Evolutionary conservation across 2,329 filamentous ascomycete genomes (phyloP), one percentile per base, ranked within the genome.

Genomic region (Paramyrothecium roridum): DNA sequence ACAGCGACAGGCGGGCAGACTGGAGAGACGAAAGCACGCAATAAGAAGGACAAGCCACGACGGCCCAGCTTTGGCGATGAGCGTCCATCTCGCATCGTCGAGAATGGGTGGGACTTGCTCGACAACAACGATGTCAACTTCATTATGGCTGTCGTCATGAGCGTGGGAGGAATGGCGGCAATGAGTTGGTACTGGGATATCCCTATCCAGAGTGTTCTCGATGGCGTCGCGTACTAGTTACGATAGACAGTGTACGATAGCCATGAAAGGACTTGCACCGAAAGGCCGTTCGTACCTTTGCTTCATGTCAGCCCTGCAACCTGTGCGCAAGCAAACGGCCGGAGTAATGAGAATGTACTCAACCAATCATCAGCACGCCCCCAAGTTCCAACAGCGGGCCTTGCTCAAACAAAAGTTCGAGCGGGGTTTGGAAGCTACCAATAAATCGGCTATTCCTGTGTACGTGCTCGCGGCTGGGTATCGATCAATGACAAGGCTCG

Each of bases 71-170:
- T 82, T 75, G 73, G 83, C 2, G 75, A 80, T 55, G 74, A 79
- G 54, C 79, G 78, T 63, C 82, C 87, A 57, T 87, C 86, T 52
- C 77, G 88, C 19, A 75, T 85, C 6, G 73, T 87, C 8, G 85
- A 90, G 72, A 88, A 78, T 62, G 91, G 68, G 52, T 79, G 75
- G 83, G 83, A 96, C 68, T 70, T 96, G 58, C 77, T 99, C 55
- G 92, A 96, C 72, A 99, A 99, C 72, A 99, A 99, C 71, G 89
- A 90, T 54, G 92, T 99, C 64, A 99, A 99, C 71, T 84, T 97
- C 56, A 71, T 93, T 55, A 98, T 97, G 93, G 93, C 93, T 0
- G 80, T 84, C 16, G 79, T 80, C 4, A 93, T 96, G 83, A 96
- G 90, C 68, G 61, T 92, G 19, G 84, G 87, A 4, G 89, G 87